Evolutionary conservation across 805 yeast genomes (phyloP), one percentile per base, ranked within the genome.

Genomic region (Vanderwaltozyma verrucispora): DNA sequence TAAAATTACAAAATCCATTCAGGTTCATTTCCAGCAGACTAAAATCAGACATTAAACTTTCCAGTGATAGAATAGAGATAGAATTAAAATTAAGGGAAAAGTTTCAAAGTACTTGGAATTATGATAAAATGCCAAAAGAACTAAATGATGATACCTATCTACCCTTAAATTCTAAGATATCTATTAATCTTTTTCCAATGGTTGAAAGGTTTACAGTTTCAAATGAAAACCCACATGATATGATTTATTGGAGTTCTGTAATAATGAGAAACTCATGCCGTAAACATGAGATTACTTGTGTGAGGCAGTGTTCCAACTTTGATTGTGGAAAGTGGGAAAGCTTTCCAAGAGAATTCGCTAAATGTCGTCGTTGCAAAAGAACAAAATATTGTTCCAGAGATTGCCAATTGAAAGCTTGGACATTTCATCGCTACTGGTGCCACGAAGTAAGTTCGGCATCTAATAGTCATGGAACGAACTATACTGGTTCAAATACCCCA

Each of bases 181-280:
- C 34, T 15, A 62, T 78, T 21, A 86, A 89, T 55, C 63, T 89
- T 20, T 89, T 92, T 63, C 95, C 95, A 9, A 62, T 89, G 47
- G 96, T 89, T 28, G 98, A 89, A 59, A 78, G 83, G 57, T 89
- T 85, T 56, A 89, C 97, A 0, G 72, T 75, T 15, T 69, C 70
- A 38, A 67, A 72, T 37, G 63, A 68, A 33, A 74, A 80, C 47
- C 75, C 85, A 3, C 74, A 79, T 30, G 96, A 88, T 48, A 76
- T 87, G 68, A 80, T 82, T 48, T 87, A 88, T 60, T 89, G 98
- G 98, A 85, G 96, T 2, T 92, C 95, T 3, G 95, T 89, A n/a
- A 86, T 88, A 28, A 92, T 92, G 88, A 70, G 97, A 38, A 92
- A 92, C 59, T 87, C 95, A 1, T 89, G 96, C 56, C 73, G 96